Evolutionary conservation across 768 basidiomycete species (phyloP), one percentile per base, ranked within the genome.

Genomic region (Chalciporus piperatus): DNA sequence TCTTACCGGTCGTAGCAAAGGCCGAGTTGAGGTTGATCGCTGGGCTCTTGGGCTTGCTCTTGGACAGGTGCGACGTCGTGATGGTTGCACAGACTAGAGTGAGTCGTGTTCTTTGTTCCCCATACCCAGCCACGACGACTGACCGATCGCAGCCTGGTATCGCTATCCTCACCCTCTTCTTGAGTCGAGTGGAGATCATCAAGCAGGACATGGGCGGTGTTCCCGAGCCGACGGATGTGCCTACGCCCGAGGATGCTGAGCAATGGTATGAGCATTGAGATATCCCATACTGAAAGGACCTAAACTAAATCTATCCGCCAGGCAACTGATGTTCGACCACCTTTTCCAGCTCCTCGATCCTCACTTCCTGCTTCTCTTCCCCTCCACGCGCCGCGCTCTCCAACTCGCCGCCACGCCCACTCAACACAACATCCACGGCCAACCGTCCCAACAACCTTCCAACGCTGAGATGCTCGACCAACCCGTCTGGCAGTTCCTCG

Each of bases 401-500:
- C 67, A 80, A 59, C 76, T 63, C 53, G 55, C 56, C 51, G 70
- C 65, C 11, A 47, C 69, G 64, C 56, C 73, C 67, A 41, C 70
- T 25, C 71, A 69, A 35, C 67, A 66, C 49, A 64, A 59, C n/a
- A 35, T 42, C 28, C 63, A 75, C 23, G 76, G 78, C 28, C 87
- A 87, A 61, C 70, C 74, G 38, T 74, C 86, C 51, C 87, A 93
- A 69, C 88, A 90, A 63, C 84, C 41, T 2, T 12, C 59, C 51
- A 40, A 67, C 64, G 35, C 73, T 68, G 88, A 89, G 64, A 75
- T 80, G 51, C 76, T 88, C 48, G 92, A 96, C 70, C 89, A 90
- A 67, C 90, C 89, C 13, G 89, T 92, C n/a, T 97, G 94, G 93
- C 87, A 90, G 65, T 91, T 94, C 77, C 79, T 97, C 32, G 91